Conservation (phyloP, 805 yeast species). For the Yamadazyma ubonensis region DNA sequence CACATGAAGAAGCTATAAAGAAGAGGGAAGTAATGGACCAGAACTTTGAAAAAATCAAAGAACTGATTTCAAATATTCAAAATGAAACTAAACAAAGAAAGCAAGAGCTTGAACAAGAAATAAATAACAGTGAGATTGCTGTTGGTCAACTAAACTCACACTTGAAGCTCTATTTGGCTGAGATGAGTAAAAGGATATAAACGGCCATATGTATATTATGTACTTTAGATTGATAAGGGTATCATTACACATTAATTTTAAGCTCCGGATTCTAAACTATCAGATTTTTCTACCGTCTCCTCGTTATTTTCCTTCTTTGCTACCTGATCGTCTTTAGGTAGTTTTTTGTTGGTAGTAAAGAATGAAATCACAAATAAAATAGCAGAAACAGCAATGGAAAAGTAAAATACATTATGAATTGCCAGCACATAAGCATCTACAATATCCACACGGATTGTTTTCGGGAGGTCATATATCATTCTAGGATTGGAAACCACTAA, state of each 20-base stretch:
- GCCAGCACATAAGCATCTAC: constrained; percentile 36
- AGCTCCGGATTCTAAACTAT: neutral
- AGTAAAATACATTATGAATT: constrained; percentile 40
- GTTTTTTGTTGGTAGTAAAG: constrained; percentile 40
- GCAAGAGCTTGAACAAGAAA: constrained; percentile 50
- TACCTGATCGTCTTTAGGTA: constrained; percentile 36
- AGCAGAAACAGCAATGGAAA: constrained; percentile 36
- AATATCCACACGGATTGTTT: constrained; percentile 20
- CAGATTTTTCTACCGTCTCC: constrained; percentile 6
- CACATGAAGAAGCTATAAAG: constrained; percentile 48
- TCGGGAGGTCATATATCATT: constrained; percentile 26
- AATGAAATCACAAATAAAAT: constrained; percentile 30
- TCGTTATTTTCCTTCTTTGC: constrained; percentile 13
- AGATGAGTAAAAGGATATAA: constrained; percentile 42
- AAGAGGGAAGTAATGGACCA: constrained; percentile 49
- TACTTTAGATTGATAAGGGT: neutral
- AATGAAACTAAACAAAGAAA: constrained; percentile 37
- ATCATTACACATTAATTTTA: no score
- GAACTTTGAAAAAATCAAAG: constrained; percentile 48
- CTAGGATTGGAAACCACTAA: constrained; percentile 25
- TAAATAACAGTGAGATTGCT: constrained; percentile 52
- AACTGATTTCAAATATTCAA: constrained; percentile 45
- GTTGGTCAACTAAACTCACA: constrained; percentile 55
- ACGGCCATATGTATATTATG: constrained; percentile 7
- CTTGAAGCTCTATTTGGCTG: constrained; percentile 51